Base-by-base conservation (phyloP, 495 filamentous ascomycete genomes). In the Pyrenula massariospora region DNA sequence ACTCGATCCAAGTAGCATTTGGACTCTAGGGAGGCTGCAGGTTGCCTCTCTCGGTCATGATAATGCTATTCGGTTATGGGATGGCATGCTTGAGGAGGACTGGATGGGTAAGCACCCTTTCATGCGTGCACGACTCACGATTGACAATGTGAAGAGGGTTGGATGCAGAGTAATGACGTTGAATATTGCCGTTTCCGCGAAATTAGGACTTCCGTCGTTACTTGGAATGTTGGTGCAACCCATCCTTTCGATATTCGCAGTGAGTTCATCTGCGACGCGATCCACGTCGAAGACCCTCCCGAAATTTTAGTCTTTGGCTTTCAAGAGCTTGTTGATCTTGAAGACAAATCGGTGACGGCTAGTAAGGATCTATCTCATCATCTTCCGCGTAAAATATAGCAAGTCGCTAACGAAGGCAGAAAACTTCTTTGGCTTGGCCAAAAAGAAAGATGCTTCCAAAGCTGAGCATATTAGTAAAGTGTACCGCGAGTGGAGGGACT, bases 271-370 rank as follows among this genome's bases (percentile, higher is more conserved):
- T 80, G 81, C 60, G 76, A 88, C 56, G 76, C 93, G 0, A 73
- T 95, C 48, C 74, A 83, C 57, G 78, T 74, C 25, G 84, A 86
- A 56, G 76, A 85, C 53, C 83, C 85, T 10, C 89, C 93, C 0
- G 93, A 97, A 61, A 86, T 98, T 53, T 73, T 98, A 3, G 82
- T 98, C 2, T 98, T 97, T 77, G 93, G 93, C 10, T 98, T 98
- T 67, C 93, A 98, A 66, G 93, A 98, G 67, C 77, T 98, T 10
- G 92, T 98, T 12, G 94, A 98, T 63, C 73, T 98, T 12, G 93
- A 98, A 64, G 89, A 97, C 66, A 98, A 96, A 73, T 94, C 88
- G 60, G 84, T 93, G 58, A 96, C 91, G 55, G 93, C 93, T n/a
- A 96, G 85, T 87, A 68, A 62, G 84, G 81, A 50, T 25, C 54